Percentiles rank a stretch among this genome's conserved stretches.
Conservation (phyloP, 2,329 filamentous ascomycete species). For the Exutisphaerella laricina region DNA sequence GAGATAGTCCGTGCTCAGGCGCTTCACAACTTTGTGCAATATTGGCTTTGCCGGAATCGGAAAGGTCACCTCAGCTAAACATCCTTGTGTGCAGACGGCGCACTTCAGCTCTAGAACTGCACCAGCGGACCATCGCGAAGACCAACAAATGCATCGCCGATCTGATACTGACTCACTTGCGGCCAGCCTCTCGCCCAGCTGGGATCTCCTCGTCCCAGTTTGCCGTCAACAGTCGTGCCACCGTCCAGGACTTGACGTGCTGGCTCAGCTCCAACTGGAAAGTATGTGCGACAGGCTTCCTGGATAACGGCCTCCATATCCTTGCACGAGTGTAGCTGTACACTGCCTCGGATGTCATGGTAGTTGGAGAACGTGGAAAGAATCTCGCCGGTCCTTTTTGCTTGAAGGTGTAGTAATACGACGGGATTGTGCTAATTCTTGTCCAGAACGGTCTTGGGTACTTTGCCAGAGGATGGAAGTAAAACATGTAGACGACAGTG, state of each 20-base stretch:
- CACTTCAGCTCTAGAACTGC: too few species aligned
- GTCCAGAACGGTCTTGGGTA: conserved; percentile 16
- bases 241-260: conserved; percentile 26
- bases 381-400: conserved; percentile 27
- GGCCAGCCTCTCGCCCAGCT: conserved; percentile 3
- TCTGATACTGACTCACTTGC: conserved; percentile 16
- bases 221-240: conserved; percentile 30
- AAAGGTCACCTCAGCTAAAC: too few species aligned
- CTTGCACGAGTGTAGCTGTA: conserved; percentile 29
- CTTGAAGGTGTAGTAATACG: conserved; percentile 16
- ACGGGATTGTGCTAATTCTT: conserved; percentile 13
- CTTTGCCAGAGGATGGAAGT: conserved; percentile 10
- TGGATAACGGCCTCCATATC: conserved; percentile 43
- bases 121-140: conserved; percentile 20
- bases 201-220: conserved; percentile 10
- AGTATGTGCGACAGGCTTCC: conserved; percentile 42
- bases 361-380: conserved; percentile 30
- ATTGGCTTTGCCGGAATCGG: too few species aligned
- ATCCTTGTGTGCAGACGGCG: too few species aligned
- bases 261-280: conserved; percentile 35
- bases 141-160: conserved; percentile 18
- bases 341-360: conserved; percentile 25
- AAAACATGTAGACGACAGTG: conserved; percentile 6
- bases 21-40: too few species aligned
- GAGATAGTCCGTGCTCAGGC: too few species aligned